A percentile compares a stretch with the other conserved stretches of the same genome.
phyloP scores from a whole-genome alignment of 2,329 filamentous ascomycete species.

The Fusarium piperis region DNA sequence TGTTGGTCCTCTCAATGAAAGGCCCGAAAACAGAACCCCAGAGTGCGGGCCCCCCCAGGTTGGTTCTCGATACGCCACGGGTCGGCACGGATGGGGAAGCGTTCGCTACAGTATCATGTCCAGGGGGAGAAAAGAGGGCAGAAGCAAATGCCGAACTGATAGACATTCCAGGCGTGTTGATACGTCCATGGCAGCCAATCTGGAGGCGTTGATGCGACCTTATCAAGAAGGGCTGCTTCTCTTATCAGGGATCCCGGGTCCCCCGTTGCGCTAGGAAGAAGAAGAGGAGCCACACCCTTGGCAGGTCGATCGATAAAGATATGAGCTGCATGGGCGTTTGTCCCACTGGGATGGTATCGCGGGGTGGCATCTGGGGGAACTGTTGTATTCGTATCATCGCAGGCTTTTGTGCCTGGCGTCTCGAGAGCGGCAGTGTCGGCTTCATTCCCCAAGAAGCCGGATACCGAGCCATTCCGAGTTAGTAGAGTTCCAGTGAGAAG shows the following conservation, averaged over 20 bases:
- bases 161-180: conserved; percentile 7
- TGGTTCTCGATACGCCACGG: conserved; percentile 1
- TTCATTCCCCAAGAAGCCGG: conserved; percentile 7
- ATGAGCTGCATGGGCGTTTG: conserved; percentile 1
- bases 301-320: conserved; percentile 25
- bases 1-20: not conserved
- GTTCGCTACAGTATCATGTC: conserved; percentile 6
- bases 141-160: conserved; percentile 1
- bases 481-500: conserved; percentile 5
- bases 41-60: not conserved
- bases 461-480: conserved; percentile 21
- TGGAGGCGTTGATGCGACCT: conserved; percentile 15
- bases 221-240: conserved; percentile 22
- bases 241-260: conserved; percentile 25
- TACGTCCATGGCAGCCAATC: conserved; percentile 18
- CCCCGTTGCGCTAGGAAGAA: conserved; percentile 17
- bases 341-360: not conserved
- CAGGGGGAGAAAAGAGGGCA: conserved; percentile 14
- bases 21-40: not conserved
- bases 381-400: not conserved
- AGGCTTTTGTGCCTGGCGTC: not conserved
- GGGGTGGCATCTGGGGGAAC: not conserved
- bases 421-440: not conserved
- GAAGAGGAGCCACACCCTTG: conserved; percentile 27
- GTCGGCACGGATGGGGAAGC: conserved; percentile 24